phyloP scores from a whole-genome alignment of 768 basidiomycete genomes.

The Phlegmacium glaucopus region DNA sequence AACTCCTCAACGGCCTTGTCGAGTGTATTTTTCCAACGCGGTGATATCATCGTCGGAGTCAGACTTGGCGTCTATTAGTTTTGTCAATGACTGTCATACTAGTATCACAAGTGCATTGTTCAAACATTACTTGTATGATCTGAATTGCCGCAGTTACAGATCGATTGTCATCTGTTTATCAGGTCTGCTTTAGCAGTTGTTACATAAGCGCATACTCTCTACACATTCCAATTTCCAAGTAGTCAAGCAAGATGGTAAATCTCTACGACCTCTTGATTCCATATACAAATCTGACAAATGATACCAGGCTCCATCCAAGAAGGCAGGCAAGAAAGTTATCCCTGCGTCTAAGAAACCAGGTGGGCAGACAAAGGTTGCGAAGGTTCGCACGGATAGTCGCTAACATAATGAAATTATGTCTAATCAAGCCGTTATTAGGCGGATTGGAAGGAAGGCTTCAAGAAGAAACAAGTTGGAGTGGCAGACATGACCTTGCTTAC shows the following conservation, averaged over 20 bases:
- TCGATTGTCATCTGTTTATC: too few species aligned
- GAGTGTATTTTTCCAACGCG: neutral
- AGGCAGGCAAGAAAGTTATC: slow-evolving; percentile 81
- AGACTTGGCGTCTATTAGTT: too few species aligned
- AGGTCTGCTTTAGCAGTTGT: too few species aligned
- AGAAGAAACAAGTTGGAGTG: slow-evolving; percentile 98
- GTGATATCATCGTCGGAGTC: neutral
- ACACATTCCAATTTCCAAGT: too few species aligned
- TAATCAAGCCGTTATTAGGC: slow-evolving; percentile 52
- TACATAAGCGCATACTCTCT: too few species aligned
- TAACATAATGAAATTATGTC: slow-evolving; percentile 2
- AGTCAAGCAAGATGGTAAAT: slow-evolving; percentile 13
- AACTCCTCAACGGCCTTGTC: neutral
- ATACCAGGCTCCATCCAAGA: slow-evolving; percentile 78
- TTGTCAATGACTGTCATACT: too few species aligned
- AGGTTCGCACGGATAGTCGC: slow-evolving; percentile 41
- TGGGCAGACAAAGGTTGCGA: slow-evolving; percentile 65
- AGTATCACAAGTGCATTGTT: too few species aligned
- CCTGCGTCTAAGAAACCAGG: slow-evolving; percentile 61
- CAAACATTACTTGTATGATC: too few species aligned
- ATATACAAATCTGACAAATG: slow-evolving; percentile 2
- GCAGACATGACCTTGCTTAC: slow-evolving; percentile 98
- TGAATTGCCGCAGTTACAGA: too few species aligned
- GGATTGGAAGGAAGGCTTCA: slow-evolving; percentile 99
- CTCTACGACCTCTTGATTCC: neutral